Percentiles rank a stretch among this genome's conserved stretches.
These are phyloP conservation scores for Yarrowia sp. DNA, from an alignment of 805 yeast species.

Conservation along the genomic window DNA sequence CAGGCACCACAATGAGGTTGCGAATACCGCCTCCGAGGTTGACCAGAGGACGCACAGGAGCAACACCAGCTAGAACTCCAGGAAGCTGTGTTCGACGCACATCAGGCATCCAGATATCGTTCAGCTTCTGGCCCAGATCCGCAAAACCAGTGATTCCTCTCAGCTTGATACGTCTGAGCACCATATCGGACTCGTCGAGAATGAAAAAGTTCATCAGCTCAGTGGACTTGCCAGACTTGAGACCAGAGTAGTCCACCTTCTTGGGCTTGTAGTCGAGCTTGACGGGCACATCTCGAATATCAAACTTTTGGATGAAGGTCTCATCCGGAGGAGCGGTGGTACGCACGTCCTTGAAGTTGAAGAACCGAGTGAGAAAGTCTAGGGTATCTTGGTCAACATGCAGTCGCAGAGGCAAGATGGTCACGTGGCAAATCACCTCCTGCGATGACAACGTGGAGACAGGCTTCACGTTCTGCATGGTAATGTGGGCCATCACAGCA, in stretches of 20 bases:
- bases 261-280: slow-evolving; percentile 92
- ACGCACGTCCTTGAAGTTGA: slow-evolving; percentile 77
- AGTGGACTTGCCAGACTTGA: slow-evolving; percentile 82
- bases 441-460: slow-evolving; percentile 67
- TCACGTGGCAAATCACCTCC: slow-evolving; percentile 64
- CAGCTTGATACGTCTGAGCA: slow-evolving; percentile 64
- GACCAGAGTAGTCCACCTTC: slow-evolving; percentile 81
- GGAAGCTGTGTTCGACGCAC: slow-evolving; percentile 80
- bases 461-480: slow-evolving; percentile 69
- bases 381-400: slow-evolving; percentile 94
- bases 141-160: slow-evolving; percentile 82
- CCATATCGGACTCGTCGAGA: slow-evolving; percentile 82
- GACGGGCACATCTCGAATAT: slow-evolving; percentile 57
- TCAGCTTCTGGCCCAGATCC: slow-evolving; percentile 61
- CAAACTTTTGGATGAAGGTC: slow-evolving; percentile 69
- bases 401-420: slow-evolving; percentile 75
- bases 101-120: slow-evolving; percentile 86
- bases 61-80: slow-evolving; percentile 82
- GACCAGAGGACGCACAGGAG: slow-evolving; percentile 79
- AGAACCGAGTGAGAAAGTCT: slow-evolving; percentile 80
- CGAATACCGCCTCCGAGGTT: slow-evolving; percentile 80
- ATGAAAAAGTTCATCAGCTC: slow-evolving; percentile 90
- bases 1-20: slow-evolving; percentile 74
- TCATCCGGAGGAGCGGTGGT: slow-evolving; percentile 49
- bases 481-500: slow-evolving; percentile 64